Evolutionary conservation across 148 eudicot species (phyloP).

Genomic region (Bassia scoparia): DNA sequence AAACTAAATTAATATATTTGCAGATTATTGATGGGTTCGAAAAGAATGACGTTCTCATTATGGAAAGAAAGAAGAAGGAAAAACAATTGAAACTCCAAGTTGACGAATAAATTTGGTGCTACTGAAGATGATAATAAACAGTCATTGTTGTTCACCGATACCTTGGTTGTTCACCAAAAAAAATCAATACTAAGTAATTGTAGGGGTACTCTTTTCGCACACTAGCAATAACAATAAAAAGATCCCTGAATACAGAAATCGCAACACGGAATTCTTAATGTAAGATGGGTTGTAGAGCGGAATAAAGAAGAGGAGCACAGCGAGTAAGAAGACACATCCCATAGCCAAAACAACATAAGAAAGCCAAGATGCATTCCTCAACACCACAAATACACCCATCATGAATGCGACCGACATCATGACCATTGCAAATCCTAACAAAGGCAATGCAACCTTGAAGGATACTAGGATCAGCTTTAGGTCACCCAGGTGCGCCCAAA

Average conservation of each 20-base stretch:
- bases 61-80: too few relatives aligned
- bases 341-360: slow-evolving; percentile 24
- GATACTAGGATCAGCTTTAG: slow-evolving; percentile 20
- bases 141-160: too few relatives aligned
- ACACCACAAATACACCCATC: slow-evolving; percentile 37
- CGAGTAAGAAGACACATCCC: slow-evolving; percentile 27
- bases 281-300: slow-evolving; percentile 26
- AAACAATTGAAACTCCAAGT: too few relatives aligned
- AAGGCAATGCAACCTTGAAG: slow-evolving; percentile 31
- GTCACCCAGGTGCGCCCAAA: slow-evolving; percentile 47
- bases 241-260: slow-evolving; percentile 2
- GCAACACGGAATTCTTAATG: not conserved
- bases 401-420: slow-evolving; percentile 45
- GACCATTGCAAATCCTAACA: slow-evolving; percentile 33
- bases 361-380: slow-evolving; percentile 38
- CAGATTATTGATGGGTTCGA: too few relatives aligned
- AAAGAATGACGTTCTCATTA: too few relatives aligned
- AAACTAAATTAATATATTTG: too few relatives aligned
- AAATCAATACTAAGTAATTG: too few relatives aligned
- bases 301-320: slow-evolving; percentile 20
- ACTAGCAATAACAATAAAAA: not conserved
- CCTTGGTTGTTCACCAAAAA: too few relatives aligned
- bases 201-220: slow-evolving; percentile 3
- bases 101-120: too few relatives aligned
- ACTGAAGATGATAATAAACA: too few relatives aligned